Base-by-base conservation (phyloP, 164 flowering plant species). In the Hamamelis virginiana region DNA sequence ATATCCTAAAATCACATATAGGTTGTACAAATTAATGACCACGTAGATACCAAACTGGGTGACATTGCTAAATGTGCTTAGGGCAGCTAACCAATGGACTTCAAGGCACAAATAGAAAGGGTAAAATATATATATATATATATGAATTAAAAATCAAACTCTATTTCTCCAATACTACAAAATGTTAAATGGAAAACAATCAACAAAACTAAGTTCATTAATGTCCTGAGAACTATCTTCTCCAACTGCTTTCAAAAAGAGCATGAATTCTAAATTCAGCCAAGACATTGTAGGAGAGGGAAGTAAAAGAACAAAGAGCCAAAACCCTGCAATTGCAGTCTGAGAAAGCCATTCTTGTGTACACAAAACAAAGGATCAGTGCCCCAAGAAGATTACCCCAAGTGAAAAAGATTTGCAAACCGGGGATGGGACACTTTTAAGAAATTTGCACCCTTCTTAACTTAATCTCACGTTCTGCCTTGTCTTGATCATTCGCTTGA, bases 401-500 rank as follows among this genome's bases (percentile, higher is more conserved):
- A 27, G 8, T 1, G 27, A 56, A 41, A 26, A 48, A 41, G 11
- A 19, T 25, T 23, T 3, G 61, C 28, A 38, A 56, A 15, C 59
- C 15, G 60, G 11, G 56, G 9, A 45, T 48, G 28, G 45, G 8
- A 46, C 18, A 18, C 27, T 26, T 60, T 48, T 6, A n/a, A 33
- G 28, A 23, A 46, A 26, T 76, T 25, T 21, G 8, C 43, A 57
- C 22, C 44, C 53, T 61, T 19, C 64, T 62, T 50, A 65, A 65
- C 74, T 61, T 69, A 67, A 71, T 79, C 95, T 91, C 66, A 80
- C 85, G 72, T 60, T 89, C 70, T 92, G 98, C 81, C 90, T 86
- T 12, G 86, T 80, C 82, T 91, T 95, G 71, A 95, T 90, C 99
- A 95, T 95, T 67, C 99, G 85, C 73, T 95, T 95, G 9, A 95